Conservation (phyloP, 305 asterid species). For the Fraxinus albicans region DNA sequence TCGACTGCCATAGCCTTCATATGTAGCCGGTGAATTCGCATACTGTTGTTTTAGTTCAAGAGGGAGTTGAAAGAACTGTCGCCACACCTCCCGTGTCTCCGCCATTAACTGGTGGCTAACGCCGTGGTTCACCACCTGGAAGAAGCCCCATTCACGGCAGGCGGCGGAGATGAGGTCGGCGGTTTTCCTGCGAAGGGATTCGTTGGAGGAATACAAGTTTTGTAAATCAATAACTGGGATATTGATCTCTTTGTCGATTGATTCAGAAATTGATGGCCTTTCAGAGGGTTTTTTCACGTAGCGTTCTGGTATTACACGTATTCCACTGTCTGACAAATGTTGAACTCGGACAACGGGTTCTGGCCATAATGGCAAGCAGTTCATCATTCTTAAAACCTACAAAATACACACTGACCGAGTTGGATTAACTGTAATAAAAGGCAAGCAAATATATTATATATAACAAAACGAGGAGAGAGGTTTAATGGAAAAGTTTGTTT, state of each 20-base stretch:
- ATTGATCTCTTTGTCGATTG: background rate
- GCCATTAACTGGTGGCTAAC: conserved; percentile 36
- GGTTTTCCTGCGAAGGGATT: conserved; percentile 10
- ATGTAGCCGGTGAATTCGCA: conserved; percentile 41
- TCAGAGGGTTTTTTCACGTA: conserved; percentile 35
- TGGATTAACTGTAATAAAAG: background rate
- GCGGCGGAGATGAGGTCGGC: conserved; percentile 26
- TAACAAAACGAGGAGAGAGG: background rate
- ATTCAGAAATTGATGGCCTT: conserved; percentile 22
- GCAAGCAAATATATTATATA: background rate
- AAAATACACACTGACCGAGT: background rate
- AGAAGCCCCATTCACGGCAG: conserved; percentile 48
- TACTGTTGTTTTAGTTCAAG: conserved; percentile 37
- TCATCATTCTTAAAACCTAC: conserved; percentile 19
- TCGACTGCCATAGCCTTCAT: conserved; percentile 51
- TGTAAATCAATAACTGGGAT: conserved; percentile 42
- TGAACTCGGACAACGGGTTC: conserved; percentile 50
- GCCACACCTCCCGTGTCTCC: conserved; percentile 33
- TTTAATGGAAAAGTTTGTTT: background rate
- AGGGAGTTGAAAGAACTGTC: conserved; percentile 43
- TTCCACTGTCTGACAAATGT: conserved; percentile 39
- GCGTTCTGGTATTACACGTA: conserved; percentile 38
- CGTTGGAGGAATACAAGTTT: conserved; percentile 23
- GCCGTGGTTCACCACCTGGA: conserved; percentile 50
- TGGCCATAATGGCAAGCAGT: conserved; percentile 43